Conservation (phyloP, 1,284 basidiomycete species). For the Taiwanofungus camphoratus region DNA sequence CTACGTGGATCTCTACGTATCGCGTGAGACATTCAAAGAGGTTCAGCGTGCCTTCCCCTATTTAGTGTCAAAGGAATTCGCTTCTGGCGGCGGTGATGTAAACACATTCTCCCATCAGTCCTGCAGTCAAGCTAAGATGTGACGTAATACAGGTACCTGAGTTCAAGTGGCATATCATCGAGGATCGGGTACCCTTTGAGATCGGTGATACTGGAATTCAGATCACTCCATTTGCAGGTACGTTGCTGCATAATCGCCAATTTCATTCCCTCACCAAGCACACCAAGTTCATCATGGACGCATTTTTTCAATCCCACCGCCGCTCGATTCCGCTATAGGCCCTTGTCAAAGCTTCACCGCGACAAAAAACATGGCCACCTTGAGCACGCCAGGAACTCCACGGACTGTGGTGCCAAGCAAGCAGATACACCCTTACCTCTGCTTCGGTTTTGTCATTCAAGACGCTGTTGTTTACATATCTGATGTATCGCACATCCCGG, state of each 20-base stretch:
- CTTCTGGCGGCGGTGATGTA: conserved; percentile 76
- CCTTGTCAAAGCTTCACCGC: conserved; percentile 26
- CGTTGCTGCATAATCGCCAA: conserved; percentile 18
- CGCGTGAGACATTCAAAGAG: conserved; percentile 56
- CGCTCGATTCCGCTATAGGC: conserved; percentile 37
- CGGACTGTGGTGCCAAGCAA: conserved; percentile 17
- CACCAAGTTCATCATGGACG: conserved; percentile 60
- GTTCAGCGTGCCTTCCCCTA: conserved; percentile 73
- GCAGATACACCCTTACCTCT: conserved; percentile 56
- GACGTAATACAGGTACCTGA: conserved; percentile 52
- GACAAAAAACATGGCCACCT: conserved; percentile 40
- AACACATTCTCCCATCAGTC: conserved; percentile 19
- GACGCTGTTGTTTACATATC: conserved; percentile 64
- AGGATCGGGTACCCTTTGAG: conserved; percentile 57
- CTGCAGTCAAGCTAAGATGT: conserved; percentile 1
- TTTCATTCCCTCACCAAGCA: neutral
- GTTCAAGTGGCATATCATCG: conserved; percentile 76
- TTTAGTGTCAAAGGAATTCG: conserved; percentile 66
- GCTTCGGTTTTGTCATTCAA: conserved; percentile 70
- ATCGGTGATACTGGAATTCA: conserved; percentile 56
- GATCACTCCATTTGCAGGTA: conserved; percentile 64
- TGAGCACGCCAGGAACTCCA: conserved; percentile 25
- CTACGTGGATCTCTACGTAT: conserved; percentile 70
- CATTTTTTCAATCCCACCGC: conserved; percentile 39
- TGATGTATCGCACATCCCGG: conserved; percentile 71